These are phyloP conservation scores for Colletotrichum lini DNA, from an alignment of 2,329 filamentous ascomycete species.

Conservation along the genomic window DNA sequence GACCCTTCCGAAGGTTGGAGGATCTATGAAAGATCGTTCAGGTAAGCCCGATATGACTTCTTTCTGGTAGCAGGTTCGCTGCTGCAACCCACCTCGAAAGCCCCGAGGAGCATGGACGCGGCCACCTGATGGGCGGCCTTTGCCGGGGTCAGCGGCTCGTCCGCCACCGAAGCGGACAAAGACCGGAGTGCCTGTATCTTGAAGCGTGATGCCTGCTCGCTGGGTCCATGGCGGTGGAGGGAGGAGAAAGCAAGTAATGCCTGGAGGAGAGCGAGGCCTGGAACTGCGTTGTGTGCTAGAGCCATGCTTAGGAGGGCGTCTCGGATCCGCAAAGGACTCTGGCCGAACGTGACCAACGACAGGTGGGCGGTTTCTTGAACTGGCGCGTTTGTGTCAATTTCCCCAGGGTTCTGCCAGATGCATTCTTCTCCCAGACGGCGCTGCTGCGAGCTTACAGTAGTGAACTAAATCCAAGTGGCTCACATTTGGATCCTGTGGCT, in stretches of 20 bases:
- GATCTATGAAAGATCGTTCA: background rate
- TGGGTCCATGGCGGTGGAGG: slow-evolving; percentile 14
- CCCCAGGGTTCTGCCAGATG: too few species aligned
- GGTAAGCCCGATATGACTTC: background rate
- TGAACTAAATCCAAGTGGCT: slow-evolving; percentile 4
- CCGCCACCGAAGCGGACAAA: background rate
- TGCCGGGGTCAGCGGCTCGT: background rate
- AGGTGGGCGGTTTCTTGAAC: slow-evolving; percentile 15
- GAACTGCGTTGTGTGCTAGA: background rate
- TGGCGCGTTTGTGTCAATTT: background rate
- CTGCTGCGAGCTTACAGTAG: slow-evolving; percentile 9
- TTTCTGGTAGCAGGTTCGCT: fast-evolving
- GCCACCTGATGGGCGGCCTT: slow-evolving; percentile 9
- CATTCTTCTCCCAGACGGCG: too few species aligned
- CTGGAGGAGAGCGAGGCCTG: background rate
- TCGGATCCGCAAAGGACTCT: slow-evolving; percentile 15
- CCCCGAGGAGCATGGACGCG: slow-evolving; percentile 27
- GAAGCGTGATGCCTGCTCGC: background rate
- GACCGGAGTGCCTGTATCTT: slow-evolving; percentile 20
- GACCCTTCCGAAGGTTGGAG: slow-evolving; percentile 3
- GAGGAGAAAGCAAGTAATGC: slow-evolving; percentile 14
- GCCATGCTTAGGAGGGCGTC: slow-evolving; percentile 16
- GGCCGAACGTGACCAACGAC: slow-evolving; percentile 13
- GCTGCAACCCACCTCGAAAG: slow-evolving; percentile 13
- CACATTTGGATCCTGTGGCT: background rate